Percentiles rank a stretch among this genome's conserved stretches.
Conservation (phyloP, 148 eudicot genomes). For the Silene conica region DNA sequence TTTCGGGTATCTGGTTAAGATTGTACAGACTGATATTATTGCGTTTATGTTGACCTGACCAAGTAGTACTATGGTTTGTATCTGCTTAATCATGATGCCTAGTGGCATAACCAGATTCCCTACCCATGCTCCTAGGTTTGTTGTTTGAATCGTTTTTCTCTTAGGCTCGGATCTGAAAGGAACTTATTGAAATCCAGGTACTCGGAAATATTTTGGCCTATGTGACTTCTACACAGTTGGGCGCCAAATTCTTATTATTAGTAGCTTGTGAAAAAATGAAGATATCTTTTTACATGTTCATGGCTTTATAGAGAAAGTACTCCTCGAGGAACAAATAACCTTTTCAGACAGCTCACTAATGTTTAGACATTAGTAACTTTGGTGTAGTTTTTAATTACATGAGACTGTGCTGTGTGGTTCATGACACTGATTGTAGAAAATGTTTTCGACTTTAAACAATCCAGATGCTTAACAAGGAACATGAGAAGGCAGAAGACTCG, state of each 20-base stretch:
- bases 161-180: background rate
- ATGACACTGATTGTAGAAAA: background rate
- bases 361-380: background rate
- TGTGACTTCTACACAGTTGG: background rate
- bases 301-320: background rate
- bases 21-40: too few relatives aligned
- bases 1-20: background rate
- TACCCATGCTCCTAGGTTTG: background rate
- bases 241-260: too few relatives aligned
- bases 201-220: background rate
- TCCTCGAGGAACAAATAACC: background rate
- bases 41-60: too few relatives aligned
- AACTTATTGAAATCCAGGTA: background rate
- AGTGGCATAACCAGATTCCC: background rate
- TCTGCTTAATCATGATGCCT: background rate
- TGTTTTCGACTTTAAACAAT: slow-evolving; percentile 4
- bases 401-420: background rate
- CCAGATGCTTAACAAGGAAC: slow-evolving; percentile 72
- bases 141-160: background rate
- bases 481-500: slow-evolving; percentile 60
- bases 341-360: background rate
- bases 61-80: slow-evolving; percentile 1
- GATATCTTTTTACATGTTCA: background rate
- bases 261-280: background rate
- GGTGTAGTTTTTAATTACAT: background rate